Evolutionary conservation across 495 filamentous ascomycete species (phyloP).

Genomic region (Hypoxylon trugodes): DNA sequence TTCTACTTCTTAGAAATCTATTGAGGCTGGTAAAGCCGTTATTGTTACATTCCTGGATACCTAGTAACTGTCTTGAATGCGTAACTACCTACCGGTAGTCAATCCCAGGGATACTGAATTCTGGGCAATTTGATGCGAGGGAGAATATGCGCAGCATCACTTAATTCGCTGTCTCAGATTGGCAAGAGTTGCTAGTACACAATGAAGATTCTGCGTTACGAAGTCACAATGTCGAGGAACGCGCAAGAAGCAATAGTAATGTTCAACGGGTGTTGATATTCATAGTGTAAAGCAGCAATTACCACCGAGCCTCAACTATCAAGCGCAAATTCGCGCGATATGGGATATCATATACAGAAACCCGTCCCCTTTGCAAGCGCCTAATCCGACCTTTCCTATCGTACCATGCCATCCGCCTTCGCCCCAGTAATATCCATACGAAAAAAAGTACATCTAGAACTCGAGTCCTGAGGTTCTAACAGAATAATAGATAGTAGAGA

Average conservation of each 20-base stretch:
- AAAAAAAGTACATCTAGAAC: constrained; percentile 33
- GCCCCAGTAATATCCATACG: too few relatives aligned
- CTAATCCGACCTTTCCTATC: constrained; percentile 13
- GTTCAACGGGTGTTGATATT: constrained; percentile 23
- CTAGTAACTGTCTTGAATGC: too few relatives aligned
- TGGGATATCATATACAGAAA: constrained; percentile 37
- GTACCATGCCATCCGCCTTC: neutral
- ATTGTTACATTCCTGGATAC: too few relatives aligned
- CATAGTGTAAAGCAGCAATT: constrained; percentile 11
- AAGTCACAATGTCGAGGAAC: neutral
- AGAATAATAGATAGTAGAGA: constrained; percentile 30
- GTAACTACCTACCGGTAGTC: too few relatives aligned
- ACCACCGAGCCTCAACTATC: constrained; percentile 29
- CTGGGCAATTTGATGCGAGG: too few relatives aligned
- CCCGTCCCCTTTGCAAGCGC: constrained; percentile 21
- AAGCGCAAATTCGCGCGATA: constrained; percentile 35
- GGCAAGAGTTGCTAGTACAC: too few relatives aligned
- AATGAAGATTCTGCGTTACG: neutral
- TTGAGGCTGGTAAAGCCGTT: constrained; percentile 2
- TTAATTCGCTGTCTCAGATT: too few relatives aligned
- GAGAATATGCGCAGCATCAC: too few relatives aligned
- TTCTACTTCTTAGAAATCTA: neutral
- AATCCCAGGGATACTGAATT: too few relatives aligned
- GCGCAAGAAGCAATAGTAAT: neutral
- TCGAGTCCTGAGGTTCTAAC: constrained; percentile 1